Base-by-base conservation (phyloP, 202 grass and related monocot genomes). In the Cymbopogon flexuosus region DNA sequence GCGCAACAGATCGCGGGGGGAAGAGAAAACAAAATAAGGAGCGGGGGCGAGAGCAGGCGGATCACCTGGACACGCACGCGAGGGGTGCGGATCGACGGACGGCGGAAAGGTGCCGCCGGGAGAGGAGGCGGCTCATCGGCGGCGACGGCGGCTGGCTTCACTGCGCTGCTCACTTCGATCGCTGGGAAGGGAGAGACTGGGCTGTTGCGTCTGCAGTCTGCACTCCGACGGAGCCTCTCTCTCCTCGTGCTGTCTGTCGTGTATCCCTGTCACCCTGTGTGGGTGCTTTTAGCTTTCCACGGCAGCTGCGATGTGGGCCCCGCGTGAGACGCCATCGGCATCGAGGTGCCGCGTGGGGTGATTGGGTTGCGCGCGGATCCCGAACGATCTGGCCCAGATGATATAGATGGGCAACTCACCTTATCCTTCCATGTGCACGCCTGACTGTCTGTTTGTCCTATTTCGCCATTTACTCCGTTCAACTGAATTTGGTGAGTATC, bases 101-200 rank as follows among this genome's bases (percentile, higher is more conserved):
- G 68, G 70, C 78, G 73, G 46, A 75, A 23, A 83, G 9, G 31
- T 73, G 83, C 73, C 83, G 68, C 83, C 52, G 68, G 13, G 74
- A 69, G 45, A 89, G 69, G 34, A 86, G 33, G 68, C 75, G 88
- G 62, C 83, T 89, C 88, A 89, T 86, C 56, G 52, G 58, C 41
- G 79, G 29, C 76, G 76, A 78, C 19, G 39, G 40, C 66, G 6
- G 42, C 14, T 33, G 43, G 42, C 62, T 36, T 15, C 23, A 35
- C 22, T 21, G 31, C 35, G 41, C 21, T 73, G 8, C 73, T 13
- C 79, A 37, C 68, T 72, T 27, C 14, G 68, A 72, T 33, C 29
- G 68, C 23, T 42, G 41, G 18, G 36, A 6, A 0, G 36, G 36
- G 36, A 0, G 36, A 80, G 73, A 81, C 66, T 79, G 83, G 45